Evolutionary conservation across 1,284 basidiomycete genomes (phyloP).

Genomic region (Baeospora myosura): DNA sequence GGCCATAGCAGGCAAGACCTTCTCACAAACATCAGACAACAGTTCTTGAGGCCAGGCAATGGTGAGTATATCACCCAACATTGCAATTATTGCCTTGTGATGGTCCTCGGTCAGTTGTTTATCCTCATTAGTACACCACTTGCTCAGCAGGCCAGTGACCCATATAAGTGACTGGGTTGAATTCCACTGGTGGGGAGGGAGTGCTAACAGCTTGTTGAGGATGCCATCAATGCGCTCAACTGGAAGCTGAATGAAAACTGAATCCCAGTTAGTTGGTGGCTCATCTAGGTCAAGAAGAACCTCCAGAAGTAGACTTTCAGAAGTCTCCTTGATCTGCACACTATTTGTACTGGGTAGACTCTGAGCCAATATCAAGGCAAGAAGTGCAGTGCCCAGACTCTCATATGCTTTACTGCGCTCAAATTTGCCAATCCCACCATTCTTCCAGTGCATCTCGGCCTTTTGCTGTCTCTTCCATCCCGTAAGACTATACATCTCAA

Average conservation of each 20-base stretch:
- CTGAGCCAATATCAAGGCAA: background rate
- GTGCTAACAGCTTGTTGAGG: background rate
- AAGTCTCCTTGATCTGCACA: background rate
- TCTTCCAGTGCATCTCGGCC: background rate
- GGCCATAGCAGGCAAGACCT: background rate
- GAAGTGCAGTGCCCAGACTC: background rate
- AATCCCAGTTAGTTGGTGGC: background rate
- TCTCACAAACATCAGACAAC: background rate
- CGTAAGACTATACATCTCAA: background rate
- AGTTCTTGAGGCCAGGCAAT: background rate
- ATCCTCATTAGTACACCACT: background rate
- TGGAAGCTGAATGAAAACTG: background rate
- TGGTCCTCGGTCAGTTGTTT: background rate
- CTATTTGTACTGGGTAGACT: background rate
- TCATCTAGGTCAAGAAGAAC: background rate
- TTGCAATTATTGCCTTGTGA: background rate
- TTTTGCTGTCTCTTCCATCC: background rate
- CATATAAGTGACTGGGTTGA: background rate
- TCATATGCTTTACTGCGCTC: slow-evolving; percentile 1
- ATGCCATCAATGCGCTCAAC: background rate
- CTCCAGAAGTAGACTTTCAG: background rate
- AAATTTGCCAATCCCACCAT: background rate
- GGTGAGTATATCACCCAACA: slow-evolving; percentile 3
- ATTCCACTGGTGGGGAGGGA: background rate
- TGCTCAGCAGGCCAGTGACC: background rate